Evolutionary conservation across 331 rosid genomes (phyloP).

Genomic region (Spiraea crenata): DNA sequence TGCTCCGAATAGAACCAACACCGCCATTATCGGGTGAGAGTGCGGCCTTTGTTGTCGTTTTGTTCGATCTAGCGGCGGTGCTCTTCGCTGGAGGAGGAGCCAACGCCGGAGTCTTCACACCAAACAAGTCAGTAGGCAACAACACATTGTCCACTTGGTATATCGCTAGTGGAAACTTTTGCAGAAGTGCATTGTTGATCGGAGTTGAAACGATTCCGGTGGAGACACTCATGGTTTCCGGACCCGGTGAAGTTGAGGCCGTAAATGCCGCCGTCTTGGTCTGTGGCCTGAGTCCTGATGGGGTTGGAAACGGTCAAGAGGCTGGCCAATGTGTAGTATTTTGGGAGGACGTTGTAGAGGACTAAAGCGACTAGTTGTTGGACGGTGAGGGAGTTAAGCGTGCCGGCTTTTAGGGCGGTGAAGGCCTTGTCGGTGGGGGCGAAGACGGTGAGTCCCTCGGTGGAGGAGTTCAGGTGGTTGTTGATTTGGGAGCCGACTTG

Average conservation of each 20-base stretch:
- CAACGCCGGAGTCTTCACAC: slow-evolving; percentile 35
- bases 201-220: slow-evolving; percentile 34
- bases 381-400: slow-evolving; percentile 46
- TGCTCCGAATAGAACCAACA: slow-evolving; percentile 24
- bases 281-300: slow-evolving; percentile 62
- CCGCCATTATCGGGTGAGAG: background rate
- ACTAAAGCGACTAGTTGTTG: slow-evolving; percentile 56
- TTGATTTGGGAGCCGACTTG: slow-evolving; percentile 50
- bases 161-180: slow-evolving; percentile 54
- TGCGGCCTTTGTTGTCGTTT: slow-evolving; percentile 15
- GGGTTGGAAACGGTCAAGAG: slow-evolving; percentile 73
- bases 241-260: slow-evolving; percentile 78
- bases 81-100: slow-evolving; percentile 48
- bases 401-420: slow-evolving; percentile 54
- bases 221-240: slow-evolving; percentile 55
- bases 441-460: slow-evolving; percentile 59
- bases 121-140: slow-evolving; percentile 56
- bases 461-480: slow-evolving; percentile 56
- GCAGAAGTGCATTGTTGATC: slow-evolving; percentile 60
- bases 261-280: slow-evolving; percentile 31
- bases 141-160: slow-evolving; percentile 65
- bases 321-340: slow-evolving; percentile 46
- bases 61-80: slow-evolving; percentile 3
- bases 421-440: slow-evolving; percentile 97
- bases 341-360: slow-evolving; percentile 63